Evolutionary conservation across 441 rosid genomes (phyloP).

Genomic region (Erysimum cheiri): DNA sequence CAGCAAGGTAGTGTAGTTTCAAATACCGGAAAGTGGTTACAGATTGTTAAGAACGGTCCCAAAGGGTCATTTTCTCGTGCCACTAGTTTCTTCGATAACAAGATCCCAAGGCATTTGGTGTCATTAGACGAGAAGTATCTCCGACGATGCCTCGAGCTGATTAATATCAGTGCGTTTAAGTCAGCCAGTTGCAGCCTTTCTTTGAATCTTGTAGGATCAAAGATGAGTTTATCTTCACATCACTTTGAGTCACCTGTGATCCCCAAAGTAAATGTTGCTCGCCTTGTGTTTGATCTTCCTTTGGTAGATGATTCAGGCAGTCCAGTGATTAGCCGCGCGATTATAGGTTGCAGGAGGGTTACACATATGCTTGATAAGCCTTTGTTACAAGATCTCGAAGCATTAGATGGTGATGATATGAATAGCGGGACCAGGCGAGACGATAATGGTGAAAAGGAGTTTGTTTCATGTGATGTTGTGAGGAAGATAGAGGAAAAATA

Average conservation of each 20-base stretch:
- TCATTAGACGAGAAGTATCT: constrained; percentile 78
- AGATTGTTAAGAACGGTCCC: constrained; percentile 47
- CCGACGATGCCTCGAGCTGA: constrained; percentile 66
- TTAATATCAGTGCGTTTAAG: constrained; percentile 59
- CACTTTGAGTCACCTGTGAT: constrained; percentile 42
- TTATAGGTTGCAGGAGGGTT: constrained; percentile 73
- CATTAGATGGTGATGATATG: constrained; percentile 47
- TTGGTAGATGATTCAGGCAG: constrained; percentile 53
- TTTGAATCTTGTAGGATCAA: constrained; percentile 49
- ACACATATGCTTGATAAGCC: constrained; percentile 65
- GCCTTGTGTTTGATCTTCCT: constrained; percentile 62
- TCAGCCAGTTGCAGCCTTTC: constrained; percentile 53
- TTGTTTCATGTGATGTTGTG: constrained; percentile 44
- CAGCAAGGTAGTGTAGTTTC: constrained; percentile 47
- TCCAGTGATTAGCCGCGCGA: constrained; percentile 54
- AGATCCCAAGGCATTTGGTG: constrained; percentile 75
- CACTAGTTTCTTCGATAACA: constrained; percentile 51
- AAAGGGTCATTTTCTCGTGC: constrained; percentile 55
- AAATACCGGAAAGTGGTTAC: constrained; percentile 51
- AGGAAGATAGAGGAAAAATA: constrained; percentile 25
- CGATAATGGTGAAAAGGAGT: constrained; percentile 45
- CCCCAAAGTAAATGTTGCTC: constrained; percentile 47
- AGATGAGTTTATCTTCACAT: constrained; percentile 48
- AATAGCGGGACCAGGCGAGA: constrained; percentile 34
- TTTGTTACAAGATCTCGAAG: constrained; percentile 49